Conservation (phyloP, 1,139 yeast species). For the Yamadazyma sp. region DNA sequence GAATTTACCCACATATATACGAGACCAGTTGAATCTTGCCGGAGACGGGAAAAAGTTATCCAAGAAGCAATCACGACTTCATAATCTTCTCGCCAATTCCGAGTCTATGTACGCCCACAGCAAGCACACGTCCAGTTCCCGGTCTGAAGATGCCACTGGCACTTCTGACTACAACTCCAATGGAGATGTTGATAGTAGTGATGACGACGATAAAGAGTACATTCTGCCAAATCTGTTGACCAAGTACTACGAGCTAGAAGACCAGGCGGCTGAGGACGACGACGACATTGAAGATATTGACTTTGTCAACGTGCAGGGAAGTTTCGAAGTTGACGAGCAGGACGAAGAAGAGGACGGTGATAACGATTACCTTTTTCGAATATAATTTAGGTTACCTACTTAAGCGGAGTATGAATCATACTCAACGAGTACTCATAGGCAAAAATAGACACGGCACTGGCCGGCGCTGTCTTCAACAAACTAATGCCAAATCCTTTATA, state of each 20-base stretch:
- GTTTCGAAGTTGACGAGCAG: slow-evolving; percentile 20
- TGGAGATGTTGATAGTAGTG: slow-evolving; percentile 14
- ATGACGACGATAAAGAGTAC: slow-evolving; percentile 39
- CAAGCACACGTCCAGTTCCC: slow-evolving; percentile 18
- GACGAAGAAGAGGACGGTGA: slow-evolving; percentile 18
- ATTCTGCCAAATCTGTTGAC: slow-evolving; percentile 46
- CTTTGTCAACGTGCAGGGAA: slow-evolving; percentile 26
- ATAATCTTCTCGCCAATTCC: slow-evolving; percentile 38
- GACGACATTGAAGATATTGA: slow-evolving; percentile 26
- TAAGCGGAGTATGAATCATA: no score
- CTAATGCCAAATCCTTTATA: slow-evolving; percentile 75
- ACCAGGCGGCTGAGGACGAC: slow-evolving; percentile 20
- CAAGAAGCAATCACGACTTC: slow-evolving; percentile 27
- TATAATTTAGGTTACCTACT: no score
- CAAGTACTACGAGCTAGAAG: slow-evolving; percentile 26
- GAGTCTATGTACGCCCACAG: slow-evolving; percentile 35
- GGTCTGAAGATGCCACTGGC: slow-evolving; percentile 13
- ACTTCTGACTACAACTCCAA: slow-evolving; percentile 14
- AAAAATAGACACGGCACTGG: slow-evolving; percentile 77
- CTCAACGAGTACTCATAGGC: slow-evolving; percentile 53
- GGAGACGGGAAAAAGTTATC: slow-evolving; percentile 6
- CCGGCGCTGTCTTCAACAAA: slow-evolving; percentile 74
- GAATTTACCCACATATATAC: slow-evolving; percentile 38
- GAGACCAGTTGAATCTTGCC: slow-evolving; percentile 25
- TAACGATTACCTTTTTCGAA: slow-evolving; percentile 32